Evolutionary conservation across 192 early-diverging fungal species (phyloP), one percentile per base, ranked within the genome.

Genomic region (Coemansia erecta): DNA sequence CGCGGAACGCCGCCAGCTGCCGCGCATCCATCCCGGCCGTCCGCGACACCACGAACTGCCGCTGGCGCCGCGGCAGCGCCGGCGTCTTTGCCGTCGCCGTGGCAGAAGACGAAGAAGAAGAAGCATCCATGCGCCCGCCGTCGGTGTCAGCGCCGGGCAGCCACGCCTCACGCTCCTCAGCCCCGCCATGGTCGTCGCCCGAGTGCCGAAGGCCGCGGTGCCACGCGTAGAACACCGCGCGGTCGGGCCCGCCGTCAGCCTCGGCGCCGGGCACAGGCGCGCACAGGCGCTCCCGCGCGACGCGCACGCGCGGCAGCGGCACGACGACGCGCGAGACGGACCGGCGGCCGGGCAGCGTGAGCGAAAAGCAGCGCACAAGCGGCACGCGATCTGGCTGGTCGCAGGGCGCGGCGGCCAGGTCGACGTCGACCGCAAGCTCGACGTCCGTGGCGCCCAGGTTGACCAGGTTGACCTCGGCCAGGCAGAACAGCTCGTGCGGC

Each of bases 31-130:
- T 42, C 14, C 24, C 41, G 17, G 58, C 57, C 18, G 28, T 58
- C 31, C 63, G 53, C 12, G 65, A 58, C 51, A 78, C 42, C 6
- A 78, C 70, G 62, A 78, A 78, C 54, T 78, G 75, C 39, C 70
- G 63, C 13, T 22, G 33, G 24, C 28, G 7, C 28, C 28, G 28
- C 28, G 7, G n/a, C n/a, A n/a, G n/a, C n/a, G n/a, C n/a, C n/a
- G n/a, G n/a, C n/a, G n/a, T n/a, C n/a, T n/a, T n/a, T n/a, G n/a
- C n/a, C n/a, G n/a, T n/a, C n/a, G n/a, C n/a, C n/a, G n/a, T n/a
- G n/a, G n/a, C n/a, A n/a, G n/a, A n/a, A n/a, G n/a, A n/a, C n/a
- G n/a, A n/a, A n/a, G n/a, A n/a, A n/a, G n/a, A n/a, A n/a, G n/a
- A n/a, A n/a, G n/a, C n/a, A n/a, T n/a, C n/a, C n/a, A n/a, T n/a